Base-by-base conservation (phyloP, 495 filamentous ascomycete genomes). In the Hapsidospora chrysogenum region DNA sequence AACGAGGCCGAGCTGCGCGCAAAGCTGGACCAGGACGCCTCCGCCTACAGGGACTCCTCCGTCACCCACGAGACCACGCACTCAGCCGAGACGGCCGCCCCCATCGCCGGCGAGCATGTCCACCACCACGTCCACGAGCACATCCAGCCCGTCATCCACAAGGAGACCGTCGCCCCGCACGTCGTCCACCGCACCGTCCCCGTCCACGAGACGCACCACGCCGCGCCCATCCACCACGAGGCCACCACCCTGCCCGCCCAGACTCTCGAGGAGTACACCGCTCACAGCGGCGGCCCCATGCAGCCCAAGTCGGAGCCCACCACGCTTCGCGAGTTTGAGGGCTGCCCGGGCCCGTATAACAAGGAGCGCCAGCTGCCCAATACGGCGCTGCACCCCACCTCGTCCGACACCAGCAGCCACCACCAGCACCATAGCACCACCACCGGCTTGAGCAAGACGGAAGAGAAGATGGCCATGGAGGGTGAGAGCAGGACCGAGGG, bases 131-230 rank as follows among this genome's bases (percentile, higher is more conserved):
- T 74, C 19, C 63, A 71, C 43, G 71, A 79, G 51, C 69, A 61
- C 22, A 66, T 80, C 37, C 75, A 79, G 44, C 76, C 76, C 0
- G 60, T 79, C 0, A 54, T 80, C 17, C 63, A 78, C 29, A 75
- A 76, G 44, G 74, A 78, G 41, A 66, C 65, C 10, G 63, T 78
- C 34, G 71, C 78, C 42, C 73, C 74, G 4, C 57, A 61, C 4
- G 70, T 80, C 14, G 61, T 78, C 17, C 75, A 80, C 51, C 77
- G 70, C 30, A 76, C 72, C n/a, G 58, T 74, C 5, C 75, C 70
- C 0, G 60, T 79, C 41, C 76, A 79, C 39, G 76, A 80, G 48
- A 56, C 65, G 1, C 74, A 78, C 43, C 70, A 76, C 38, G 67
- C 74, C 26, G 59, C 66, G 13, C 58, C 72, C 5, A 63, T 70